Evolutionary conservation across 2,329 filamentous ascomycete species (phyloP).

Genomic region (Nothophoma quercina): DNA sequence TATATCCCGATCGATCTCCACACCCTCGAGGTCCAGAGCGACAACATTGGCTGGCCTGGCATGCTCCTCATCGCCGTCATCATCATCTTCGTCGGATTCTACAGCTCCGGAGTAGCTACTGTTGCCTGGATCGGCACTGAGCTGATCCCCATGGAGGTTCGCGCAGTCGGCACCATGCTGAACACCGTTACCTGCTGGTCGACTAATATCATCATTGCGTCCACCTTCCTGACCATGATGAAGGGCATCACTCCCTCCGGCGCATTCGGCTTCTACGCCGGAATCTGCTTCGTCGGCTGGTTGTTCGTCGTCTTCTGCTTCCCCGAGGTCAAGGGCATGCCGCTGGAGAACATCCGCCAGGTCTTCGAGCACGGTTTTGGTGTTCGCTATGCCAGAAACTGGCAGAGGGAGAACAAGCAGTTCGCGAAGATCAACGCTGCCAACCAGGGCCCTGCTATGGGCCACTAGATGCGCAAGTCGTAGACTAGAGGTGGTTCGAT

Average conservation of each 20-base stretch:
- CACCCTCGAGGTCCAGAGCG: constrained; percentile 42
- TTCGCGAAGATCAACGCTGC: constrained; percentile 38
- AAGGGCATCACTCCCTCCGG: constrained; percentile 48
- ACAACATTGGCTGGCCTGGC: constrained; percentile 43
- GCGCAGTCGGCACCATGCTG: constrained; percentile 50
- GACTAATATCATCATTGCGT: constrained; percentile 47
- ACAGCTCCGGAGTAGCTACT: constrained; percentile 43
- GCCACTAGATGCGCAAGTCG: constrained; percentile 20
- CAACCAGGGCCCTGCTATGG: constrained; percentile 27
- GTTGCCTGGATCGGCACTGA: constrained; percentile 46
- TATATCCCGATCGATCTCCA: constrained; percentile 61
- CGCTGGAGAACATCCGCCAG: constrained; percentile 46
- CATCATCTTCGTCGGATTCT: constrained; percentile 49
- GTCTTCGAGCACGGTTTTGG: constrained; percentile 49
- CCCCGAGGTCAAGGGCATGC: constrained; percentile 47
- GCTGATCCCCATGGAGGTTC: constrained; percentile 48
- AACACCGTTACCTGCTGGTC: constrained; percentile 45
- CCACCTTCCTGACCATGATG: constrained; percentile 52
- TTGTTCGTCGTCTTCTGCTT: constrained; percentile 48
- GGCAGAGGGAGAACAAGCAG: constrained; percentile 50
- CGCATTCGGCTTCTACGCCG: constrained; percentile 50
- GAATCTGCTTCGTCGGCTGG: constrained; percentile 48
- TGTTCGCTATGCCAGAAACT: constrained; percentile 43
- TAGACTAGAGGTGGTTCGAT: neutral
- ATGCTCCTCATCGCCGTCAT: constrained; percentile 49